Evolutionary conservation across 2,329 filamentous ascomycete species (phyloP).

Genomic region (Penicillium sp.): DNA sequence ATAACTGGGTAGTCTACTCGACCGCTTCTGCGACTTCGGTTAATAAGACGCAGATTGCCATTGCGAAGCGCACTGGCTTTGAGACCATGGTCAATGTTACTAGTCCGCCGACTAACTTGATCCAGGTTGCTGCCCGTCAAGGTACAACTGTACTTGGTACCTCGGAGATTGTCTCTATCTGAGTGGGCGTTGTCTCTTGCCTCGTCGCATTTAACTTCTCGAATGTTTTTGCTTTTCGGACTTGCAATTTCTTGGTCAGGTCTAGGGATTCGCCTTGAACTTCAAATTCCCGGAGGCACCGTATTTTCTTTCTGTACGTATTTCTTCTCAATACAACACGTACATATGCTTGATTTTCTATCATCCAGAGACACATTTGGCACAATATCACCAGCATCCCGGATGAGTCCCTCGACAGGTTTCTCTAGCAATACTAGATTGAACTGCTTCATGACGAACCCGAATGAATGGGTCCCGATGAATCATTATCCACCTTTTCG

Average conservation of each 20-base stretch:
- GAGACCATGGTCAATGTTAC: slow-evolving; percentile 27
- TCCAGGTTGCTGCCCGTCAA: slow-evolving; percentile 34
- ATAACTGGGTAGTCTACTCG: slow-evolving; percentile 36
- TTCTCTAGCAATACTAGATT: no score
- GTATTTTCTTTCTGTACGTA: not conserved
- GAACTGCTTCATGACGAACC: no score
- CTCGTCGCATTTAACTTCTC: not conserved
- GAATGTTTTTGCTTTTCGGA: not conserved
- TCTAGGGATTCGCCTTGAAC: no score
- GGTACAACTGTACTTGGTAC: slow-evolving; percentile 27
- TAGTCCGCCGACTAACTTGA: slow-evolving; percentile 18
- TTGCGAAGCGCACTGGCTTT: slow-evolving; percentile 30
- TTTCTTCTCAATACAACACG: not conserved
- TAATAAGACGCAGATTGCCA: slow-evolving; percentile 22
- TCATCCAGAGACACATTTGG: no score
- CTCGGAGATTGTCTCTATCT: slow-evolving; percentile 21
- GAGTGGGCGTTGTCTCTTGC: not conserved
- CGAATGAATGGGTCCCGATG: no score
- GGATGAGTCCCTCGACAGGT: no score
- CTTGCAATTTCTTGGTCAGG: not conserved
- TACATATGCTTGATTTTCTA: not conserved
- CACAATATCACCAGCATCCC: no score
- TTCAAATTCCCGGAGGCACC: no score
- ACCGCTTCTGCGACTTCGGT: slow-evolving; percentile 19
- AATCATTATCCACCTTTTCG: no score